phyloP scores from a whole-genome alignment of 805 yeast genomes.

The Metschnikowia bowlesiae region DNA sequence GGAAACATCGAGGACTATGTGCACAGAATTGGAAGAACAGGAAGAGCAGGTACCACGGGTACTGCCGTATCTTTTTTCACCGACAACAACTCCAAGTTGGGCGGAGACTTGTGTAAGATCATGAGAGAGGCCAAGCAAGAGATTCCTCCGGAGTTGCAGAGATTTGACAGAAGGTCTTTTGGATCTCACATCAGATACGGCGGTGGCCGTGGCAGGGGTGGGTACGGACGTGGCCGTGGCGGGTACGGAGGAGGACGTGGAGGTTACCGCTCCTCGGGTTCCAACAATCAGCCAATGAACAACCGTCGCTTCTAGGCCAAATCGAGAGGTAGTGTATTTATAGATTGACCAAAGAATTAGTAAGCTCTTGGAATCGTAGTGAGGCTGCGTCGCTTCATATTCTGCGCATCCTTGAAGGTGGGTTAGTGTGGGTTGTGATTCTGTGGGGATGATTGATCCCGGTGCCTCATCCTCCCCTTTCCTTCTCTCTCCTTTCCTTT shows the following conservation, averaged over 20 bases:
- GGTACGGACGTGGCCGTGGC: slow-evolving; percentile 35
- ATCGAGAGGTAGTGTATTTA: slow-evolving; percentile 1
- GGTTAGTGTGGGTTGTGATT: too few relatives aligned
- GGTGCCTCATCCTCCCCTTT: too few relatives aligned
- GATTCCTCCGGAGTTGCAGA: slow-evolving; percentile 73
- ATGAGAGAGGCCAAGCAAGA: slow-evolving; percentile 94
- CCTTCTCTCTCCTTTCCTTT: too few relatives aligned
- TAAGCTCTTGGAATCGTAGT: too few relatives aligned
- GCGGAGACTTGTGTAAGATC: slow-evolving; percentile 84
- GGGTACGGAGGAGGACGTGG: slow-evolving; percentile 47
- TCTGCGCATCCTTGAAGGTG: too few relatives aligned
- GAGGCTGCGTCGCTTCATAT: too few relatives aligned
- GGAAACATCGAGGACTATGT: slow-evolving; percentile 97
- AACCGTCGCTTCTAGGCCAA: slow-evolving; percentile 37
- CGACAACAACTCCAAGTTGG: slow-evolving; percentile 78
- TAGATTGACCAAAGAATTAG: not conserved
- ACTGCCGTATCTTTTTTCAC: slow-evolving; percentile 95
- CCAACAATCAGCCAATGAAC: slow-evolving; percentile 50
- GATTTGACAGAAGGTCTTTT: slow-evolving; percentile 61
- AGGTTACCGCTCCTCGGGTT: slow-evolving; percentile 40
- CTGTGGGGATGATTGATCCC: too few relatives aligned
- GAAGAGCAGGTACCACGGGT: slow-evolving; percentile 97
- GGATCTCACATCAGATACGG: slow-evolving; percentile 53
- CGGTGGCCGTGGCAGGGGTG: slow-evolving; percentile 26
- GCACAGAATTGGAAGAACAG: slow-evolving; percentile 98